Conservation (phyloP, 306 rosid species). For the Cicer yamashitae region DNA sequence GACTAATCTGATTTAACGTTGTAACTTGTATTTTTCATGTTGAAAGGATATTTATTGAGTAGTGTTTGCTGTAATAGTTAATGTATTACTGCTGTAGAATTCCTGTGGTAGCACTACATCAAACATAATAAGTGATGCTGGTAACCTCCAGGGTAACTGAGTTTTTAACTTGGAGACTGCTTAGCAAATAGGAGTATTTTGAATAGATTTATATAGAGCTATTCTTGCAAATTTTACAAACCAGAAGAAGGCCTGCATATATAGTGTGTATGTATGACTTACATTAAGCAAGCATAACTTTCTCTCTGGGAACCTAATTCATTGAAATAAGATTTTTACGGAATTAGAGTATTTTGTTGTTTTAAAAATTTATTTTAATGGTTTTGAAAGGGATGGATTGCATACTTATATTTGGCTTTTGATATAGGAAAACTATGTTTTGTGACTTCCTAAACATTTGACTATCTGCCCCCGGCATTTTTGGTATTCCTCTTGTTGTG, state of each 20-base stretch:
- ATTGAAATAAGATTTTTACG: not conserved
- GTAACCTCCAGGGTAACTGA: not conserved
- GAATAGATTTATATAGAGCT: not conserved
- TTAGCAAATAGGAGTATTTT: not conserved
- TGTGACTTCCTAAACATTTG: not conserved
- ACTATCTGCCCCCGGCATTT: not conserved
- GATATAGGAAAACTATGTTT: not conserved
- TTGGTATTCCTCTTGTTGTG: not conserved
- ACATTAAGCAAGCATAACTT: not conserved
- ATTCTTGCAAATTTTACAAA: not conserved
- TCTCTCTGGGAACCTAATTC: slow-evolving; percentile 3
- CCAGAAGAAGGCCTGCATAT: not conserved
- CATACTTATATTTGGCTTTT: slow-evolving; percentile 11
- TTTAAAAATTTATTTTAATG: not conserved
- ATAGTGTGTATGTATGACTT: not conserved
- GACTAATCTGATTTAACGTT: not conserved
- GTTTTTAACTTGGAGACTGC: slow-evolving; percentile 15
- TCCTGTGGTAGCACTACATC: not conserved
- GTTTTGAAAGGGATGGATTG: not conserved
- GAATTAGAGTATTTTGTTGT: slow-evolving; percentile 1
- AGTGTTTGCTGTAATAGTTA: not conserved
- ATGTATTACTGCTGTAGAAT: slow-evolving; percentile 8
- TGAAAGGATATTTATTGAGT: slow-evolving; percentile 15
- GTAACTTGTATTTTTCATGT: slow-evolving; percentile 2
- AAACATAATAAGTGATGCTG: slow-evolving; percentile 6